Conservation (phyloP, 2,329 filamentous ascomycete species). For the Apiospora kogelbergensis region DNA sequence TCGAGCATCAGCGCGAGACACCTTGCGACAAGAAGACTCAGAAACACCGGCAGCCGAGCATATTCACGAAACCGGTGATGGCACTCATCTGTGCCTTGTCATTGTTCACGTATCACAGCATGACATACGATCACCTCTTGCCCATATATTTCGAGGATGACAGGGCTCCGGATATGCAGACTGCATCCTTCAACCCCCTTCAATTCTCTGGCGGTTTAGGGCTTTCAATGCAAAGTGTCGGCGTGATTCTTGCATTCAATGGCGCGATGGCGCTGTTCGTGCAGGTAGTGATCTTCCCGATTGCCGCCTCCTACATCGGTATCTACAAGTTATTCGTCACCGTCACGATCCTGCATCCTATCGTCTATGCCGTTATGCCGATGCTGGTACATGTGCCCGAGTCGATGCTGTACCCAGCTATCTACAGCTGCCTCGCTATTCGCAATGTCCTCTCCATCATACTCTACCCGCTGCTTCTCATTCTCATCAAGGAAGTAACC, state of each 20-base stretch:
- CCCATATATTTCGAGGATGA: conserved; percentile 92
- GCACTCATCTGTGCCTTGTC: conserved; percentile 79
- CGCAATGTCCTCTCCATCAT: conserved; percentile 63
- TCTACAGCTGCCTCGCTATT: conserved; percentile 57
- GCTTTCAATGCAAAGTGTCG: conserved; percentile 61
- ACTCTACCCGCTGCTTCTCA: conserved; percentile 65
- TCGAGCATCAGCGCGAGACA: conserved; percentile 47
- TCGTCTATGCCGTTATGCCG: conserved; percentile 61
- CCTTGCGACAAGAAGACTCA: conserved; percentile 29
- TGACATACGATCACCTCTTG: conserved; percentile 90
- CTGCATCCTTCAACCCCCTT: conserved; percentile 43
- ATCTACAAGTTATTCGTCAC: conserved; percentile 60
- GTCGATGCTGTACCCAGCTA: conserved; percentile 50
- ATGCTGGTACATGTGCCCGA: conserved; percentile 56
- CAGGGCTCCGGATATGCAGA: conserved; percentile 43
- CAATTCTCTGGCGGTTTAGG: conserved; percentile 63
- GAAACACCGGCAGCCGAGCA: conserved; percentile 33
- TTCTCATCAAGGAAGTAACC: conserved; percentile 67
- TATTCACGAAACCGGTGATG: conserved; percentile 63
- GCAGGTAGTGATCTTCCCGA: conserved; percentile 61
- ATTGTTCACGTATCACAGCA: conserved; percentile 92
- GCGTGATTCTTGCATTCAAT: conserved; percentile 60
- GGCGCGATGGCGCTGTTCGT: conserved; percentile 59
- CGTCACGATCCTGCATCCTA: conserved; percentile 59
- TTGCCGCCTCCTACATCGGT: conserved; percentile 57